Base-by-base conservation (phyloP, 2,329 filamentous ascomycete genomes). In the Talaromyces sp. region DNA sequence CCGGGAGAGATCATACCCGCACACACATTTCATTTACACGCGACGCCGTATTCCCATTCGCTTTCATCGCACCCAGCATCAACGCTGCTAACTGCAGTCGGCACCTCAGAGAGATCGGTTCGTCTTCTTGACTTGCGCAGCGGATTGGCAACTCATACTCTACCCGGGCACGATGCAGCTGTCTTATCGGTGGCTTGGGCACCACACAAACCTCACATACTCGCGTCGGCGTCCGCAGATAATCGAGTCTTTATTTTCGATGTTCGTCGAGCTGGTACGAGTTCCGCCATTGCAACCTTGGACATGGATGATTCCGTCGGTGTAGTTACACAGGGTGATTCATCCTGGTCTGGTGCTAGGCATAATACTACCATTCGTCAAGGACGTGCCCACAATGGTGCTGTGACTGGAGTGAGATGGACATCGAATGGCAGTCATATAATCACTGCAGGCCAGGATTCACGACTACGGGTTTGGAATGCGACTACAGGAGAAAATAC, bases 191-290 rank as follows among this genome's bases (percentile, higher is more conserved):
- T 90, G 0, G 83, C 87, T 4, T 98, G 95, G 95, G 93, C 91
- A 61, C 93, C 93, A 0, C 84, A 85, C 5, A 82, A 88, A 55
- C 90, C 93, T 54, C 85, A 96, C 70, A 80, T 96, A 4, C 83
- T 98, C 2, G 91, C 89, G 10, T 93, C 90, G 57, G 92, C 91
- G 0, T 90, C 91, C n/a, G 85, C 88, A 0, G 93, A 98, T 71
- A 93, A 93, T 22, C 88, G 86, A 10, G 86, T 93, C 2, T 85
- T 92, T 25, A 80, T 97, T 39, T 98, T 93, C 88, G 93, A 98
- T 72, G 85, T 97, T 28, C 84, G 93, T 3, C 87, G 90, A 33
- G 90, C 91, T 32, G 76, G 75, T 9, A 72, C 74, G 59, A 88
- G 89, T 22, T 88, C 88, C 7, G 85, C 89, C 22, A 80, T 98